Evolutionary conservation across 768 basidiomycete species (phyloP).

Genomic region (Heimioporus sp.): DNA sequence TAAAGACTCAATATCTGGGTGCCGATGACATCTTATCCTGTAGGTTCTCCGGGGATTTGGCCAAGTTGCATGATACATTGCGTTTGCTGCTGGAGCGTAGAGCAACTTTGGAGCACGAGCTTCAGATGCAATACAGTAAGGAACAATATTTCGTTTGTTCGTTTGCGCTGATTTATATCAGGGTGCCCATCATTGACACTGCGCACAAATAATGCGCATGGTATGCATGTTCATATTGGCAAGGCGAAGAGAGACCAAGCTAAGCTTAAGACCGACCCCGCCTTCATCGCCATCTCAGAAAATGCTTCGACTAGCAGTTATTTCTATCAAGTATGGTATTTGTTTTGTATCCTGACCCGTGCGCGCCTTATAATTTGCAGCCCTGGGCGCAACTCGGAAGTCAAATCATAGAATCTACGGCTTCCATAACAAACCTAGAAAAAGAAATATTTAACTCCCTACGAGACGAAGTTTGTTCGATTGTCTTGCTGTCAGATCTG

Average conservation of each 20-base stretch:
- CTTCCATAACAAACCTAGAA: constrained; percentile 55
- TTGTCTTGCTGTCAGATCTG: background rate
- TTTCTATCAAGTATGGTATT: constrained; percentile 53
- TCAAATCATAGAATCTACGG: constrained; percentile 57
- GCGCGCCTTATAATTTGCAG: constrained; percentile 34
- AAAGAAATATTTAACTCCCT: constrained; percentile 71
- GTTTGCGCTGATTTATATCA: constrained; percentile 8
- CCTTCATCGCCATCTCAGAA: constrained; percentile 60
- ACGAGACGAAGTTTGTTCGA: constrained; percentile 54
- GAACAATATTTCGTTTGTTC: background rate
- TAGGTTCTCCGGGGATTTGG: constrained; percentile 59
- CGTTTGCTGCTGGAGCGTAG: constrained; percentile 43
- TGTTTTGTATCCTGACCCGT: background rate
- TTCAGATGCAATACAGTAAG: constrained; percentile 58
- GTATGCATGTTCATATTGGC: constrained; percentile 73
- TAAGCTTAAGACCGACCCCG: constrained; percentile 43
- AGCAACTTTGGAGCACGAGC: constrained; percentile 49
- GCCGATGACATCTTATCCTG: constrained; percentile 18
- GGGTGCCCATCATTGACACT: constrained; percentile 78
- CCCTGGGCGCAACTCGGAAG: constrained; percentile 75
- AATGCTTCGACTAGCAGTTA: constrained; percentile 66
- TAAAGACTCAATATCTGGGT: background rate
- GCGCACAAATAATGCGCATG: constrained; percentile 63
- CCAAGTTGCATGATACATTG: constrained; percentile 47
- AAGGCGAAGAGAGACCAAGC: constrained; percentile 60